A percentile compares a stretch with the other conserved stretches of the same genome.
These are phyloP conservation scores for Rauvolfia tetraphylla DNA, from an alignment of 257 asterid genomes.

Conservation along the genomic window DNA sequence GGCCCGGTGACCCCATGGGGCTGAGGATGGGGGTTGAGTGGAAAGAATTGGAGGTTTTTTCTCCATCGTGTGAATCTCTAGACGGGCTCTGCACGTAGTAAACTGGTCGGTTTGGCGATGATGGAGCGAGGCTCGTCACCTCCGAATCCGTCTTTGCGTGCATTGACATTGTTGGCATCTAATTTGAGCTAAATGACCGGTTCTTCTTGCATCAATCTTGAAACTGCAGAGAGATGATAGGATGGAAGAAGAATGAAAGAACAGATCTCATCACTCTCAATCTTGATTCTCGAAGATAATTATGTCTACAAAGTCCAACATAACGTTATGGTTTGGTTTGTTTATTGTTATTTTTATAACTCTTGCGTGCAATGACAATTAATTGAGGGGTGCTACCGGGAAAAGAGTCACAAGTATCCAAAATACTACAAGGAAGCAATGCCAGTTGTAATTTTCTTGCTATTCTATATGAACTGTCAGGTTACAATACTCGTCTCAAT, in stretches of 20 bases:
- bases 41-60: slow-evolving; percentile 82
- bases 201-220: neutral
- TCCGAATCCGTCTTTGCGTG: slow-evolving; percentile 89
- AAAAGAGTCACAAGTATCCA: slow-evolving; percentile 11
- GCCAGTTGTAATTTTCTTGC: slow-evolving; percentile 1
- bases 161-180: slow-evolving; percentile 41
- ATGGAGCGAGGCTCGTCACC: slow-evolving; percentile 79
- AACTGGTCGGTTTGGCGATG: slow-evolving; percentile 74
- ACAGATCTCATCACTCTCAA: slow-evolving; percentile 6
- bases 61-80: slow-evolving; percentile 93
- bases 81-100: slow-evolving; percentile 97
- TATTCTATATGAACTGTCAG: neutral
- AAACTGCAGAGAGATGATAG: neutral
- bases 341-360: slow-evolving; percentile 12
- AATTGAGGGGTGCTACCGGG: slow-evolving; percentile 14
- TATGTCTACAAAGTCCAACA: slow-evolving; percentile 25
- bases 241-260: neutral
- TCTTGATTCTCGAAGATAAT: neutral
- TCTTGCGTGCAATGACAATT: slow-evolving; percentile 23
- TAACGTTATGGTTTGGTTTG: slow-evolving; percentile 24
- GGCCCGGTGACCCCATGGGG: slow-evolving; percentile 94
- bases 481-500: neutral
- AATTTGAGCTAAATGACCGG: no score
- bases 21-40: slow-evolving; percentile 85
- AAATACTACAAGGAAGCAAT: neutral